Evolutionary conservation across 1,284 basidiomycete species (phyloP), one percentile per base, ranked within the genome.

Genomic region (Boletellus deceptivus): DNA sequence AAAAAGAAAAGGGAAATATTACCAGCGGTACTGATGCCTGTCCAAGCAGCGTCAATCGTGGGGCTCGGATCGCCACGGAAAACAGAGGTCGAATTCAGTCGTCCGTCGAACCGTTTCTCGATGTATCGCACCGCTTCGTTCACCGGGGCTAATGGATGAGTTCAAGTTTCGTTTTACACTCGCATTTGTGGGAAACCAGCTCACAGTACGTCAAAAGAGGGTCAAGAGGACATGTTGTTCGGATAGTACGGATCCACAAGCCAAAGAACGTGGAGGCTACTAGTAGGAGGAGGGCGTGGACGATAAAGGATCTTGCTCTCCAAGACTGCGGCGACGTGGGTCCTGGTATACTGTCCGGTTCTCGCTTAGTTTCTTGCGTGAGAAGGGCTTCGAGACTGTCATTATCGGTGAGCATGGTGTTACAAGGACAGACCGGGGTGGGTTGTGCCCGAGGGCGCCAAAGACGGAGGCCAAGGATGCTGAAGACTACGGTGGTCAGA

Each of bases 81-180:
- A 39, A 43, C 4, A 6, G 20, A 33, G 6, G 42, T 44, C 7
- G 36, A 38, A 9, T 49, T 33, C 25, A 44, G 1, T 6, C 16
- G n/a, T 33, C 42, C 42, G n/a, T 49, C 36, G 17, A 44, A 49
- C 31, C 24, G 27, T 44, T 49, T 49, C 29, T 49, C 48, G n/a
- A 39, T 17, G 13, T 44, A 49, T 25, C 8, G 18, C 10, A 49
- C 36, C 10, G 29, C 42, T 43, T 49, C 48, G 3, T 25, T 49
- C 18, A 33, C 48, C 3, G 48, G 42, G 7, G 41, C 48, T 49
- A 8, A 11, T 25, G 10, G 4, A 17, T 24, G 9, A 6, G 11
- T 37, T 10, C 38, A 25, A 8, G 1, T 6, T 9, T 33, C 4
- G 6, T 10, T 2, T 7, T 11, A 13, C 11, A 10, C 11, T 29